Base-by-base conservation (phyloP, 2,329 filamentous ascomycete species). In the Huntiella bhutanensis region DNA sequence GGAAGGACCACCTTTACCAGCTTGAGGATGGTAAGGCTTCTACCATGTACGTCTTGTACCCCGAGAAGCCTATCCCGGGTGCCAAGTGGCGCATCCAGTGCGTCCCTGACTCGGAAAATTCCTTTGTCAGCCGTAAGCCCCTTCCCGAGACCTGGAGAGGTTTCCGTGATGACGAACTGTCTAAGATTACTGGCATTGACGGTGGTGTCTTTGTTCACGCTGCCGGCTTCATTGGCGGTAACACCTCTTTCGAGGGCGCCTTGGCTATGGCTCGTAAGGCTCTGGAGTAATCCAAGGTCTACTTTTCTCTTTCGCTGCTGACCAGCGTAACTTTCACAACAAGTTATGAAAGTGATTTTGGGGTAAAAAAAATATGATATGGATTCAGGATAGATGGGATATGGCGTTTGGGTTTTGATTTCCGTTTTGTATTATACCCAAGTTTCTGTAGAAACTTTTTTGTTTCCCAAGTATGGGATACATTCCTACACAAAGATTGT, bases 1-100 rank as follows among this genome's bases (percentile, higher is more conserved):
- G 91, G 91, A 91, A 93, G 61, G 88, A 96, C 57, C 91, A 98
- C 61, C 71, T 98, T 13, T 96, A 94, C 65, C 77, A 73, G 13
- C 73, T 96, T 22, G 91, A 98, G 64, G 70, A 62, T 15, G 65
- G 75, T 36, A 73, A 75, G 13, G 54, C 59, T 5, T 57, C 58
- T 54, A 77, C 88, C 3, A 69, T 87, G 43, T 96, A 95, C 58
- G 87, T 94, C 11, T 68, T 96, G 19, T 96, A 96, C 63, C 82
- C 86, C 0, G 88, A 98, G 67, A 83, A 75, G 57, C 73, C 77
- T 22, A 69, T 72, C 39, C 73, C 77, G 40, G 80, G 74, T 52
- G 71, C 80, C 57, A 93, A 91, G 65, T 96, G 91, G 91, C 77
- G 91, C 49, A 82, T 98, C 51, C 86, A 95, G 63, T 80, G 82